Percentiles rank a stretch among this genome's conserved stretches.
Evolutionary conservation across 2,329 filamentous ascomycete genomes (phyloP).

Genomic region (Ophiostoma ulmi): DNA sequence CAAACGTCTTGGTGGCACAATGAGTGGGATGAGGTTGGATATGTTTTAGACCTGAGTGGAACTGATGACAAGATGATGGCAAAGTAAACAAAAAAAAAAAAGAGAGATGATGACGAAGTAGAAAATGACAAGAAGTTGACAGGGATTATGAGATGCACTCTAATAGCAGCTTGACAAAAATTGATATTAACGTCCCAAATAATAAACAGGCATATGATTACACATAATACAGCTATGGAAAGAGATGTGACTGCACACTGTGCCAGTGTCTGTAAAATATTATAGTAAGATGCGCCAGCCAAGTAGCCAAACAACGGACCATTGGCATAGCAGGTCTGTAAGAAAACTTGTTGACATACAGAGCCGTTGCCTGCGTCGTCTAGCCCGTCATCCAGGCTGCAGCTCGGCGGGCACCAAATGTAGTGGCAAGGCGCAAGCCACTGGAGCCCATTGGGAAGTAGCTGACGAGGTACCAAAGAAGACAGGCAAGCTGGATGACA

Average conservation of each 20-base stretch:
- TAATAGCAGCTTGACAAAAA: background rate
- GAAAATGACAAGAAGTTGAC: background rate
- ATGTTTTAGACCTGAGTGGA: background rate
- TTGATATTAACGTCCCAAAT: background rate
- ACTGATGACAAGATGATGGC: background rate
- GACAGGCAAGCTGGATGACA: conserved; percentile 73
- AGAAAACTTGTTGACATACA: background rate
- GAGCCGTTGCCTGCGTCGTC: conserved; percentile 10
- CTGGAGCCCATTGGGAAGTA: conserved; percentile 97
- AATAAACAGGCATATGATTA: background rate
- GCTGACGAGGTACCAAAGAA: conserved; percentile 91
- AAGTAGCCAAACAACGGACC: background rate
- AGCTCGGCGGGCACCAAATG: conserved; percentile 78
- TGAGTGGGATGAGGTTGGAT: background rate
- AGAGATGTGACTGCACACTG: background rate
- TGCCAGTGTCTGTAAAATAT: background rate
- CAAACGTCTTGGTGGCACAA: background rate
- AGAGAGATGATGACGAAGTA: background rate
- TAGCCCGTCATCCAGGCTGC: conserved; percentile 82
- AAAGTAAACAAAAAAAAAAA: background rate
- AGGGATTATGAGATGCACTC: too few species aligned
- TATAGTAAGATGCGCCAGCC: background rate
- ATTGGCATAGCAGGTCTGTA: background rate
- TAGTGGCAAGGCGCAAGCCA: conserved; percentile 78
- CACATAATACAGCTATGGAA: background rate